phyloP scores from a whole-genome alignment of 140 eudicot genomes.

The Cichorium intybus region DNA sequence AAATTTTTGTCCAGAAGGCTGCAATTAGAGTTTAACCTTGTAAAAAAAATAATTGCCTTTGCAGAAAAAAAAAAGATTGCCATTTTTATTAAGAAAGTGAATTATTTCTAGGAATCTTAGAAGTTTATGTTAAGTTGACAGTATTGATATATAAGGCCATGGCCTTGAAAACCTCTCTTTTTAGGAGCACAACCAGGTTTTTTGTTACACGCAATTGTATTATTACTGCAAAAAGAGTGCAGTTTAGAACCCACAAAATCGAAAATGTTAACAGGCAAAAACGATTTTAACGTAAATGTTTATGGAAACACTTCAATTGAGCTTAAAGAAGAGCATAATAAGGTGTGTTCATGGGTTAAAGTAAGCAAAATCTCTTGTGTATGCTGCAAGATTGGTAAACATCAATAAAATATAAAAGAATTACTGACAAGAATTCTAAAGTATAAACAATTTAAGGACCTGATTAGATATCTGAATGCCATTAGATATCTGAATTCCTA shows the following conservation, averaged over 20 bases:
- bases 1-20: too few relatives aligned
- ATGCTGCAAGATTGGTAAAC: slow-evolving; percentile 54
- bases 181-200: not conserved
- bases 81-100: not conserved
- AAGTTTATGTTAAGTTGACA: not conserved
- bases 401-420: not conserved
- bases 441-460: slow-evolving; percentile 34
- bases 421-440: not conserved
- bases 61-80: not conserved
- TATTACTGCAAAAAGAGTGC: too few relatives aligned
- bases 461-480: slow-evolving; percentile 92
- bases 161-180: not conserved
- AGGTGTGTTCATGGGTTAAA: too few relatives aligned
- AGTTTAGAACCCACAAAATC: not conserved
- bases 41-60: slow-evolving; percentile 3
- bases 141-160: too few relatives aligned
- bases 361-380: slow-evolving; percentile 91
- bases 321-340: not conserved
- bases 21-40: not conserved
- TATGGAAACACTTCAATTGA: not conserved
- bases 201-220: not conserved
- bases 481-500: slow-evolving; percentile 40
- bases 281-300: not conserved
- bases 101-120: not conserved
- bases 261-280: not conserved